phyloP scores from a whole-genome alignment of 192 early-diverging fungal genomes.

The Coemansia sp. region DNA sequence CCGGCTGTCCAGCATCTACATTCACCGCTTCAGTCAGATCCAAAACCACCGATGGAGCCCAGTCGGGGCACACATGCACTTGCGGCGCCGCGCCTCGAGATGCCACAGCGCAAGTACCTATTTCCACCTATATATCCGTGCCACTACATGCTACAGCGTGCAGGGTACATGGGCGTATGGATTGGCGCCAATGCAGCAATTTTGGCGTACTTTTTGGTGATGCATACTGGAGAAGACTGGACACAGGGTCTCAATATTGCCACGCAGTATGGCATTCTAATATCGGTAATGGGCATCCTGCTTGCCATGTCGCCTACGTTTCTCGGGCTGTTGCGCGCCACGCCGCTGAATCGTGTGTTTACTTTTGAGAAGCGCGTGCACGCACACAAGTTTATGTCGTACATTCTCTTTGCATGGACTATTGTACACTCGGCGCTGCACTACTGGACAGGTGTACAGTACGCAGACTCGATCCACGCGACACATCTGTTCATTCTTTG shows the following conservation, averaged over 20 bases:
- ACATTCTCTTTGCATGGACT: constrained; percentile 63
- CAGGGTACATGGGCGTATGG: constrained; percentile 47
- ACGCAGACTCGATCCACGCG: constrained; percentile 26
- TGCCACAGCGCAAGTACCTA: constrained; percentile 29
- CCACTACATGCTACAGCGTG: constrained; percentile 52
- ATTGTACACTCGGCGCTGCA: constrained; percentile 60
- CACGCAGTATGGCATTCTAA: constrained; percentile 44
- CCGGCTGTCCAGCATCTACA: background rate
- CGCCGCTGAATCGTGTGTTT: constrained; percentile 58
- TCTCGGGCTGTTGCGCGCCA: constrained; percentile 56
- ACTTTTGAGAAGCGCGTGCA: constrained; percentile 71
- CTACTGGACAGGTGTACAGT: constrained; percentile 43
- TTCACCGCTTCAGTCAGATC: background rate
- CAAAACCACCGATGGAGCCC: background rate
- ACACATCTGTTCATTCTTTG: constrained; percentile 37
- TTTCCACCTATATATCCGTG: constrained; percentile 51
- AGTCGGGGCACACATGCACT: background rate
- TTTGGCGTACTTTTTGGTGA: constrained; percentile 37
- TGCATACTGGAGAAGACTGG: constrained; percentile 26
- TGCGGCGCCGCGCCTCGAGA: constrained; percentile 13
- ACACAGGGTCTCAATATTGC: constrained; percentile 45
- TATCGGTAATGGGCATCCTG: constrained; percentile 52
- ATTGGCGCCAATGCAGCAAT: constrained; percentile 35
- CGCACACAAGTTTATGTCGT: constrained; percentile 73
- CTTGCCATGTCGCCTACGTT: constrained; percentile 72